Base-by-base conservation (phyloP, 345 rosid species). In the Aquilaria malaccensis region DNA sequence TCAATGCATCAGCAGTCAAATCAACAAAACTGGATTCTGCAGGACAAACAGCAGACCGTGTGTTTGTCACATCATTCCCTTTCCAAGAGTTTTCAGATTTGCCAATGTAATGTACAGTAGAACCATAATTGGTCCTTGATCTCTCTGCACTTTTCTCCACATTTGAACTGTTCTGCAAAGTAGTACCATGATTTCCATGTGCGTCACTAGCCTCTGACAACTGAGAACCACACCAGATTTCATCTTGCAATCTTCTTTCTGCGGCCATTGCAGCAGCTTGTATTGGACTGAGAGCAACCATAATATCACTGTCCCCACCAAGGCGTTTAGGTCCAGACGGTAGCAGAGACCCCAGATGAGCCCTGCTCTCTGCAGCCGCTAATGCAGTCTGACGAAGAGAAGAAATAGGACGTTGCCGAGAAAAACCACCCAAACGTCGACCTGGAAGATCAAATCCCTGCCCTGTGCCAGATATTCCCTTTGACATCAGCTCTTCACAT, bases 201-300 rank as follows among this genome's bases (percentile, higher is more conserved):
- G 76, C 87, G 69, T 61, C 80, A 12, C 56, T 61, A 66, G 30
- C 71, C 70, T 76, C 89, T 45, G 68, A 71, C 30, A 74, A 74
- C 52, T 75, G 80, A 56, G 95, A 94, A 63, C 83, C 97, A 65
- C 97, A 88, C 92, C 96, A 85, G 12, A 94, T 71, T 60, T 87
- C 96, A 79, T 90, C 96, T 73, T 79, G 84, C 13, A 83, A 65
- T 64, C 97, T 77, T 71, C 96, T 94, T 85, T 90, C 97, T 13
- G 96, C 95, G 55, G 97, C 99, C 96, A 90, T 87, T 2, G 95
- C 96, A 59, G 96, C 96, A 56, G 97, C 99, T 78, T 90, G 97
- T 31, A 79, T 63, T 56, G 97, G 99, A 74, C 84, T 87, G 53
- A 90, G 96, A 41, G 85, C 85, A 60, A 45, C 78, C 99, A 81